Percentiles rank a stretch among this genome's conserved stretches.
Conservation (phyloP, 2,329 filamentous ascomycete species). For the Claviceps cyperi region DNA sequence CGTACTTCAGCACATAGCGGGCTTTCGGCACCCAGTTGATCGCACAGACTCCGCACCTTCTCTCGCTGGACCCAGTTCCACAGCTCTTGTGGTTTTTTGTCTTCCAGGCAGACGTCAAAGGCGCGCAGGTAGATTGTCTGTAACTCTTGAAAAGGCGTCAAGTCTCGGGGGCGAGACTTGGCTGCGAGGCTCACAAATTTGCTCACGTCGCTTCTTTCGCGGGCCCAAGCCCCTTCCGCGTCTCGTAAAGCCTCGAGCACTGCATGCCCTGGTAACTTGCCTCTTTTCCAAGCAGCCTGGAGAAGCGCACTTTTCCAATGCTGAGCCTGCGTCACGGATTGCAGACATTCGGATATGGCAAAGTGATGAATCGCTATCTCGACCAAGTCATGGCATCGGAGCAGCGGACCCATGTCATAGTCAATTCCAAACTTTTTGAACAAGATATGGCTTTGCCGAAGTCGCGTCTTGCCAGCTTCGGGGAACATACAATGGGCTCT, state of each 20-base stretch:
- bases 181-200: conserved; percentile 1
- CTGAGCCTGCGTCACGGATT: neutral
- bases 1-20: neutral
- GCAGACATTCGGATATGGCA: too few species aligned
- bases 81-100: neutral
- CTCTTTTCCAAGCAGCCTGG: neutral
- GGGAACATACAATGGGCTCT: neutral
- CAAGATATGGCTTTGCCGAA: neutral
- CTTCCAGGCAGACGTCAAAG: neutral
- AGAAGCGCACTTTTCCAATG: neutral
- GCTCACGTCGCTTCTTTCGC: conserved; percentile 1
- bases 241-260: neutral
- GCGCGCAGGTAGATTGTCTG: neutral
- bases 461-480: neutral
- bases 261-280: neutral
- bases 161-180: neutral
- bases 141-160: neutral
- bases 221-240: conserved; percentile 1
- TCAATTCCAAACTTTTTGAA: neutral
- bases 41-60: neutral
- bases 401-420: neutral
- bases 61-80: neutral
- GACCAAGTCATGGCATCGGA: neutral
- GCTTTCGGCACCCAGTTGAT: neutral
- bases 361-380: neutral